Percentiles rank a stretch among this genome's conserved stretches.
These are phyloP conservation scores for Leccinum proliferum DNA, from an alignment of 1,284 basidiomycete species.

Conservation along the genomic window DNA sequence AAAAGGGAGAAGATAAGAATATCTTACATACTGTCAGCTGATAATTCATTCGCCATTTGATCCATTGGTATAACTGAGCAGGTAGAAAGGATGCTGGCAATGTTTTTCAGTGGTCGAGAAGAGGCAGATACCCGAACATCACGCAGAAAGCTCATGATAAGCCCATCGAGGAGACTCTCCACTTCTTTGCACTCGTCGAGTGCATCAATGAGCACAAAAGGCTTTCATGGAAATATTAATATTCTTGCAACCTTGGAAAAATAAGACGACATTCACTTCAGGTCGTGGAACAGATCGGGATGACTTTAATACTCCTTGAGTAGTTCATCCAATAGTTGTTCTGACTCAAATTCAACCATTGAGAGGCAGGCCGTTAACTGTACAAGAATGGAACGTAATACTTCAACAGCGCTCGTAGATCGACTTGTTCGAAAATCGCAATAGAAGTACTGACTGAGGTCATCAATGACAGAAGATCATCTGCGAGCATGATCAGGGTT, in stretches of 20 bases:
- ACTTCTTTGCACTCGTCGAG: constrained; percentile 13
- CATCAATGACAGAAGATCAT: constrained; percentile 8
- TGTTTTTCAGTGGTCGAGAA: constrained; percentile 1
- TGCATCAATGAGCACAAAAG: constrained; percentile 7
- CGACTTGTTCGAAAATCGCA: constrained; percentile 12
- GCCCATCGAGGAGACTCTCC: constrained; percentile 2
- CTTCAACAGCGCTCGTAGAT: constrained; percentile 8
- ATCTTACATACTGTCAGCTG: constrained; percentile 8
- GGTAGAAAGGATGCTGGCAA: not conserved
- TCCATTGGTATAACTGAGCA: constrained; percentile 7
- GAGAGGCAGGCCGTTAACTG: constrained; percentile 1
- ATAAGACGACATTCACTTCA: not conserved
- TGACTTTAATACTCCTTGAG: not conserved
- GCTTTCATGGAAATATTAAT: not conserved
- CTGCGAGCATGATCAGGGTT: not conserved
- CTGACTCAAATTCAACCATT: not conserved
- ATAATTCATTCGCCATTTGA: constrained; percentile 4
- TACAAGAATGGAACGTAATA: constrained; percentile 2
- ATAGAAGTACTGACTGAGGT: constrained; percentile 11
- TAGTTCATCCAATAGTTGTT: constrained; percentile 2
- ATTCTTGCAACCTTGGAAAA: constrained; percentile 1
- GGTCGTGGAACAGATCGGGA: not conserved
- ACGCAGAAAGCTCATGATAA: not conserved
- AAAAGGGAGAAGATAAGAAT: too few relatives aligned
- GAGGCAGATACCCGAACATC: constrained; percentile 9